Evolutionary conservation across 2,329 filamentous ascomycete species (phyloP).

Genomic region (Aureobasidium leucospermi): DNA sequence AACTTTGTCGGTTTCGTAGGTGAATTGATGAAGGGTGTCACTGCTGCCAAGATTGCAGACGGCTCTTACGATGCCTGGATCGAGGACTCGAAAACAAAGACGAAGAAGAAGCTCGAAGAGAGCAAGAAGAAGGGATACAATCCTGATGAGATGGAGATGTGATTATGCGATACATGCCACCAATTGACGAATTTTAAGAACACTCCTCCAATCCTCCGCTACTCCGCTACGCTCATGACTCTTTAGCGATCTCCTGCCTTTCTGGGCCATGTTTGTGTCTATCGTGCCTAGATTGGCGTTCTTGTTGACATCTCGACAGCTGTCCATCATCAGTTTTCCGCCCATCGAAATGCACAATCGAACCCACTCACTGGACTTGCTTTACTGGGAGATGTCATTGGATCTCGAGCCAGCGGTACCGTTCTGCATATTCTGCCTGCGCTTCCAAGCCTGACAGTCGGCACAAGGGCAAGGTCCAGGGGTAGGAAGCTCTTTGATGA

Average conservation of each 20-base stretch:
- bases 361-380: neutral
- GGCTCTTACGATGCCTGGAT: slow-evolving; percentile 67
- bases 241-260: neutral
- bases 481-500: neutral
- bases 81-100: slow-evolving; percentile 56
- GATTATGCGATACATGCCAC: slow-evolving; percentile 10
- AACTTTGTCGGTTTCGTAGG: slow-evolving; percentile 97
- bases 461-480: neutral
- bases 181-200: neutral
- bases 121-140: slow-evolving; percentile 33
- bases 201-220: neutral
- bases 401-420: neutral
- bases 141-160: slow-evolving; percentile 33
- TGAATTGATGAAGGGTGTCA: slow-evolving; percentile 81
- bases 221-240: neutral
- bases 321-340: neutral
- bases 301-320: neutral
- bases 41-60: slow-evolving; percentile 62
- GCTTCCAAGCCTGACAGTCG: neutral
- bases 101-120: slow-evolving; percentile 42
- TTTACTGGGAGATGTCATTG: neutral
- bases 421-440: neutral
- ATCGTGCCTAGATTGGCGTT: no score
- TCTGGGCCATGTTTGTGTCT: no score
- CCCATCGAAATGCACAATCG: no score